phyloP scores from a whole-genome alignment of 2,329 filamentous ascomycete species.

The Coniella lustricola region DNA sequence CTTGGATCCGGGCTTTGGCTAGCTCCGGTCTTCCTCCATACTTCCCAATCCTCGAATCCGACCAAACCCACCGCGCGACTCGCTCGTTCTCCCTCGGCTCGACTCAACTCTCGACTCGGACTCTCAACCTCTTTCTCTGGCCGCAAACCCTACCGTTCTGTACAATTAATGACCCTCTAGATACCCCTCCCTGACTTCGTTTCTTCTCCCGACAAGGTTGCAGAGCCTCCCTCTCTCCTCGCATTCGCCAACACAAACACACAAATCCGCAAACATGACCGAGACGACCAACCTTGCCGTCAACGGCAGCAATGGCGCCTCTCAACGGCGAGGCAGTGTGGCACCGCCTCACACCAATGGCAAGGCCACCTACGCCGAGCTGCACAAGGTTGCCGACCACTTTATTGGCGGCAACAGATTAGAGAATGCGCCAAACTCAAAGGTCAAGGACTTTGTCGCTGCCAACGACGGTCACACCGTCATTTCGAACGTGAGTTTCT shows the following conservation, averaged over 20 bases:
- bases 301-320: conserved; percentile 31
- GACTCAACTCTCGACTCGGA: not conserved
- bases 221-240: not conserved
- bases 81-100: not conserved
- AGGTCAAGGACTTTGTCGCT: conserved; percentile 94
- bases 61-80: too few species aligned
- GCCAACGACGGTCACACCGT: conserved; percentile 90
- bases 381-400: conserved; percentile 78
- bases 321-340: conserved; percentile 36
- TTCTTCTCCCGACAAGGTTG: not conserved
- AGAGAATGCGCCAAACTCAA: conserved; percentile 71
- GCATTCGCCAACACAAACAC: conserved; percentile 14
- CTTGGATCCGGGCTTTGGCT: conserved; percentile 14
- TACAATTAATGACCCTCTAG: conserved; percentile 23
- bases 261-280: conserved; percentile 33
- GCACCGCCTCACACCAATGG: conserved; percentile 42
- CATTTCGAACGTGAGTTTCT: conserved; percentile 88
- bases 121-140: not conserved
- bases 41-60: too few species aligned
- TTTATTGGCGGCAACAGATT: conserved; percentile 95
- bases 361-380: conserved; percentile 65
- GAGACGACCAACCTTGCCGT: conserved; percentile 27
- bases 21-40: conserved; percentile 13
- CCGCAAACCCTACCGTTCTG: conserved; percentile 1
- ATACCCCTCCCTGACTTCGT: conserved; percentile 8